Percentiles rank a stretch among this genome's conserved stretches.
phyloP scores from a whole-genome alignment of 192 early-diverging fungal genomes.

The Gonapodya sp. region DNA sequence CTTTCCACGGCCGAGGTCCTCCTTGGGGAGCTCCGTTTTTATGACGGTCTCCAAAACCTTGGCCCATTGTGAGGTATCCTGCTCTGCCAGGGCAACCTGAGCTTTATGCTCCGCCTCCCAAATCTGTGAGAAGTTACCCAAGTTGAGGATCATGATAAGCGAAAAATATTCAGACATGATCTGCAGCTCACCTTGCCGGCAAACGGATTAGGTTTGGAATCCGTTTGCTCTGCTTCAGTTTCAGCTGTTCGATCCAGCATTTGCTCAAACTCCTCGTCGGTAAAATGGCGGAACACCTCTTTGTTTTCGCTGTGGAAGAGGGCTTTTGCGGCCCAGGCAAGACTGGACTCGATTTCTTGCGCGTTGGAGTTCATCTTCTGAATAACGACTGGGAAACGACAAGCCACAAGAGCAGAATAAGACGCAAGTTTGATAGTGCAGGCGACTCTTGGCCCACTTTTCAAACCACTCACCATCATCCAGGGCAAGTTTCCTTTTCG shows the following conservation, averaged over 20 bases:
- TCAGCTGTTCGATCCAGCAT: background rate
- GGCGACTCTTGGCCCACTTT: background rate
- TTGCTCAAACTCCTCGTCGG: background rate
- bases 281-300: background rate
- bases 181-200: background rate
- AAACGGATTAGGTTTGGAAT: background rate
- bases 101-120: background rate
- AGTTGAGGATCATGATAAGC: too few species aligned
- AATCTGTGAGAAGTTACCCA: background rate
- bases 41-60: background rate
- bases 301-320: background rate
- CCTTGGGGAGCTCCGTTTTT: background rate
- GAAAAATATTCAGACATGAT: too few species aligned
- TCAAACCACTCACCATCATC: background rate
- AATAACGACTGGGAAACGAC: background rate
- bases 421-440: background rate
- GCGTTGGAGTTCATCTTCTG: background rate
- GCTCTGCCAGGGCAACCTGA: background rate
- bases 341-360: background rate
- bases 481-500: background rate
- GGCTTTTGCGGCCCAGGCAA: background rate
- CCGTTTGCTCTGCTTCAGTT: background rate
- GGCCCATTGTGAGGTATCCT: background rate
- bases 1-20: background rate
- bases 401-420: background rate